Evolutionary conservation across 768 basidiomycete species (phyloP).

Genomic region (Podaxis sp.): DNA sequence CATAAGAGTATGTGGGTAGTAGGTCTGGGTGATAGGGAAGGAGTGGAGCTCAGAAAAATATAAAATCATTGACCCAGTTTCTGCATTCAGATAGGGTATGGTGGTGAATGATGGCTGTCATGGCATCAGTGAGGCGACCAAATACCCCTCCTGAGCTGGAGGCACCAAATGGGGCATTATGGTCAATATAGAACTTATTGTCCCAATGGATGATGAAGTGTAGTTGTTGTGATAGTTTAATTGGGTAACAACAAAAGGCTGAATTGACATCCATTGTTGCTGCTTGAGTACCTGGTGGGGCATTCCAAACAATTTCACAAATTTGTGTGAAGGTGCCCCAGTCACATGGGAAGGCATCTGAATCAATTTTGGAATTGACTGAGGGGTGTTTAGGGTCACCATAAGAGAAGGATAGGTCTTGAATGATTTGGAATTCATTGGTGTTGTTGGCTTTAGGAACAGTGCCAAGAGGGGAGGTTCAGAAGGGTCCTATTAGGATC

Average conservation of each 20-base stretch:
- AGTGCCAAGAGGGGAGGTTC: constrained; percentile 36
- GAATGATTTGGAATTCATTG: constrained; percentile 27
- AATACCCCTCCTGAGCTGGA: no score
- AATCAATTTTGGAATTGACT: constrained; percentile 29
- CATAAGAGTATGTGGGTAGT: no score
- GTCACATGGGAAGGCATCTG: constrained; percentile 26
- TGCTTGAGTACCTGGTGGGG: constrained; percentile 31
- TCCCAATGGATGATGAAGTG: constrained; percentile 24
- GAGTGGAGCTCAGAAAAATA: no score
- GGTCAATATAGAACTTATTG: neutral
- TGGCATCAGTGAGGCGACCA: no score
- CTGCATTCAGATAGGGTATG: no score
- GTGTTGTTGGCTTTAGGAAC: constrained; percentile 30
- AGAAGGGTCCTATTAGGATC: constrained; percentile 37
- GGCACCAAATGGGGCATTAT: no score
- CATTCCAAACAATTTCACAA: constrained; percentile 11
- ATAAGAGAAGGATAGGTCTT: constrained; percentile 29
- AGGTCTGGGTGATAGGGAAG: no score
- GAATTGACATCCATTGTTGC: constrained; percentile 37
- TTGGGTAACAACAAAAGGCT: constrained; percentile 33
- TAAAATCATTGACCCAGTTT: no score
- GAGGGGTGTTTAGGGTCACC: constrained; percentile 22
- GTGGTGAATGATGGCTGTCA: no score
- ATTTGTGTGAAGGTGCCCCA: constrained; percentile 21
- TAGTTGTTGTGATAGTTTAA: constrained; percentile 24